Base-by-base conservation (phyloP, 2,329 filamentous ascomycete species). In the Ceratocystis albifundus region DNA sequence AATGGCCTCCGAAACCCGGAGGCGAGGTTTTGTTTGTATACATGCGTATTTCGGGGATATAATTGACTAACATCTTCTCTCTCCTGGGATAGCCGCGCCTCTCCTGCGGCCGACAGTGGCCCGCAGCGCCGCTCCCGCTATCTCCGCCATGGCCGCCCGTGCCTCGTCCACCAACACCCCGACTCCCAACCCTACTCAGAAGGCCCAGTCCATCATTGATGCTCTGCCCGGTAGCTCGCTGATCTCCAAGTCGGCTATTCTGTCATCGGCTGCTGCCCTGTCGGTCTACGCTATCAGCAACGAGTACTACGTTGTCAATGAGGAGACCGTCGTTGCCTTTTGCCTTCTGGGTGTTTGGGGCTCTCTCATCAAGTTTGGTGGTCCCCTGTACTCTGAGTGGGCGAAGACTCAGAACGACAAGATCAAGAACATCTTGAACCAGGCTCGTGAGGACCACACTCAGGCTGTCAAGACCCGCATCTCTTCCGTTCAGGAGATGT, bases 261-360 rank as follows among this genome's bases (percentile, higher is more conserved):
- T 99, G 74, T 97, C 93, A 75, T 92, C 90, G 73, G 88, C 88
- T 71, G 90, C 94, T 74, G 93, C 89, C 80, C 79, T 96, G 73
- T 92, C 89, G 74, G 84, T 96, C 77, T 96, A 94, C 76, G 94
- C 91, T 75, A 91, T 99, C 80, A 95, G 89, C 87, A 99, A 96
- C 81, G 94, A 99, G 85, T 91, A 97, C 83, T 97, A 96, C 80
- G 91, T 99, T 77, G 84, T 99, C 80, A 99, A 99, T 82, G 94
- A 99, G 84, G 94, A 99, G 83, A 89, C 92, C 70, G 89, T 99
- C 76, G 89, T 96, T 75, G 89, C 90, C 71, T 85, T 99, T 80
- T 94, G 89, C 78, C 83, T 99, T 74, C 82, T 97, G 75, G 90
- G 88, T 76, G 89, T 97, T 76, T 99, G 96, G 88, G 88, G 83